These are phyloP conservation scores for Plasmodium gonderi DNA, from an alignment of 169 alveolate genomes.

Conservation along the genomic window DNA sequence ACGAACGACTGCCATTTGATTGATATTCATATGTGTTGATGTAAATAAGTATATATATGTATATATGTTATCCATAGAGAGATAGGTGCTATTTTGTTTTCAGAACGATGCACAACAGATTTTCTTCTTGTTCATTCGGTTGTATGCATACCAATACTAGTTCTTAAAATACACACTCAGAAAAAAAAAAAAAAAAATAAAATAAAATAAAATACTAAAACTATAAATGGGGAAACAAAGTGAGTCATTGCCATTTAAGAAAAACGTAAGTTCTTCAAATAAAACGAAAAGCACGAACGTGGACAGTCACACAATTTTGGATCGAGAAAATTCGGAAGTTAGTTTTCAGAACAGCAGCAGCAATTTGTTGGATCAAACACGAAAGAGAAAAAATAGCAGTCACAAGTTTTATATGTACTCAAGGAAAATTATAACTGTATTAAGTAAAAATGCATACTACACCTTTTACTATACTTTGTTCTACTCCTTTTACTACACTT, in stretches of 20 bases:
- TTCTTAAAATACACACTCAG: not conserved
- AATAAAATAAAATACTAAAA: not conserved
- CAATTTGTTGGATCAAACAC: not conserved
- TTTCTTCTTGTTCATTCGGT: too few relatives aligned
- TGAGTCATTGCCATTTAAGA: not conserved
- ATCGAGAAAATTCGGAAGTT: not conserved
- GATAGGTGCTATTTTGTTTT: not conserved
- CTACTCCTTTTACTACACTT: too few relatives aligned
- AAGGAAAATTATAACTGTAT: not conserved
- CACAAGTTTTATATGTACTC: not conserved
- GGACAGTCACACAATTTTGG: not conserved
- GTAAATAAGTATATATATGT: not conserved
- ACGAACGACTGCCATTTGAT: not conserved
- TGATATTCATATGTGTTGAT: not conserved
- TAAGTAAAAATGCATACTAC: constrained; percentile 1
- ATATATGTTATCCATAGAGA: not conserved
- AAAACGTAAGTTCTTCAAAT: not conserved
- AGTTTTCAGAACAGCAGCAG: not conserved
- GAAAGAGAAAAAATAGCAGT: not conserved
- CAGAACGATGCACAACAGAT: not conserved
- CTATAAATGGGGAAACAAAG: not conserved
- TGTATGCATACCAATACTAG: not conserved
- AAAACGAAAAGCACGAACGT: not conserved
- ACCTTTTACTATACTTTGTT: too few relatives aligned
- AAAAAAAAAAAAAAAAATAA: not conserved